Base-by-base conservation (phyloP, 768 basidiomycete genomes). In the Tephrocybe rancida region DNA sequence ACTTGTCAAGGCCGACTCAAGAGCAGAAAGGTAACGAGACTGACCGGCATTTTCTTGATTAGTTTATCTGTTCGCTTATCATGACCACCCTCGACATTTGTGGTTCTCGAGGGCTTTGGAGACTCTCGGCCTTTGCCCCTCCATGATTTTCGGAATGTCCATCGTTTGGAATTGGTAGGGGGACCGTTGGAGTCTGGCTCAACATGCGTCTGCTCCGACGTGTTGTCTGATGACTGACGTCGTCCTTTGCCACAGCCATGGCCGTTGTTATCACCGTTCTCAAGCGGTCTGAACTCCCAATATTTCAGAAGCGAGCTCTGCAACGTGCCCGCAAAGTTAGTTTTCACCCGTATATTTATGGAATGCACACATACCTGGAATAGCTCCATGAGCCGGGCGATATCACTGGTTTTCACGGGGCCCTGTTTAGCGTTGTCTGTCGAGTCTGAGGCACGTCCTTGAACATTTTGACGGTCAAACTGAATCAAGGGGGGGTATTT, bases 321-420 rank as follows among this genome's bases (percentile, higher is more conserved):
- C 3, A 11, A 6, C 24, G 29, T 27, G 24, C 4, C 18, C n/a
- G 14, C 13, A 52, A 1, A 43, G 47, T 10, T 30, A 44, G 27
- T 7, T 25, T 25, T 44, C 19, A 3, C 29, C n/a, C 29, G 10
- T 32, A 43, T 16, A 35, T 14, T 10, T 9, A 11, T 29, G 2
- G 32, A 42, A n/a, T 16, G 29, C 19, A 26, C 50, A 47, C 68
- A 51, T 55, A 82, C 88, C 72, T 92, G 91, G 63, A 92, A 91
- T 2, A 92, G 70, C 60, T 92, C 92, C 88, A 94, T 90, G 14
- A 93, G 73, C 18, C 90, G 78, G 6, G 91, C 88, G 35, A 93
- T 74, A 60, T 94, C 92, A 60, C 88, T 87, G 2, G 90, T 89
- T 67, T 81, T 84, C 52, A 93, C 78, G 50, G 67, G 67, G 3